A percentile compares a stretch with the other conserved stretches of the same genome.
Conservation (phyloP, 2,329 filamentous ascomycete genomes). For the Ilyonectria robusta region DNA sequence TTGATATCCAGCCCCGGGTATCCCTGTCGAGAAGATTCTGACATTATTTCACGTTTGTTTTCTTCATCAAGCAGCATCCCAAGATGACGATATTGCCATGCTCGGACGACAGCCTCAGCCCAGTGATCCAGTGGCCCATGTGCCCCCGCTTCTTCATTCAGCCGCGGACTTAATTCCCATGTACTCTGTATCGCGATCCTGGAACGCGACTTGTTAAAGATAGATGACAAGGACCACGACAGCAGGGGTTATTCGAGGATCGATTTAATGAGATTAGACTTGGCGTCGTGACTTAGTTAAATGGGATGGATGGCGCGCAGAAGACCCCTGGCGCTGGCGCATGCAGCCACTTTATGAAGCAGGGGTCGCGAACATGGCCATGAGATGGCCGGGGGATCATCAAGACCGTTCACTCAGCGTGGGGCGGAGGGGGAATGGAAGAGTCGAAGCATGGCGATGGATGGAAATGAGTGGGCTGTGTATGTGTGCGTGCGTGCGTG, state of each 20-base stretch:
- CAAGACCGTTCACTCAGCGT: conserved; percentile 31
- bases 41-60: conserved; percentile 4
- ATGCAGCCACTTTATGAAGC: conserved; percentile 51
- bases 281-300: conserved; percentile 45
- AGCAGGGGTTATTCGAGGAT: conserved; percentile 37
- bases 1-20: background rate
- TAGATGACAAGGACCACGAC: conserved; percentile 32
- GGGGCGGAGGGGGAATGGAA: conserved; percentile 24
- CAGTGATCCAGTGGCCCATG: conserved; percentile 11
- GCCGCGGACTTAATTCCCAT: conserved; percentile 11
- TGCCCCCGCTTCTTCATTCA: conserved; percentile 6
- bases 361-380: conserved; percentile 46
- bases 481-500: conserved; percentile 6
- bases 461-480: conserved; percentile 16
- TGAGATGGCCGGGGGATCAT: conserved; percentile 43
- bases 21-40: background rate
- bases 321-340: conserved; percentile 47
- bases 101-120: conserved; percentile 17
- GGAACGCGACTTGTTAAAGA: conserved; percentile 37
- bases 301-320: conserved; percentile 49
- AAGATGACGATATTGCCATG: conserved; percentile 15
- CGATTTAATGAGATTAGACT: conserved; percentile 46
- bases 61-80: background rate
- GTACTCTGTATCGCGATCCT: conserved; percentile 10
- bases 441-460: conserved; percentile 19